Evolutionary conservation across 2,329 filamentous ascomycete species (phyloP).

Genomic region (Phoma sp.): DNA sequence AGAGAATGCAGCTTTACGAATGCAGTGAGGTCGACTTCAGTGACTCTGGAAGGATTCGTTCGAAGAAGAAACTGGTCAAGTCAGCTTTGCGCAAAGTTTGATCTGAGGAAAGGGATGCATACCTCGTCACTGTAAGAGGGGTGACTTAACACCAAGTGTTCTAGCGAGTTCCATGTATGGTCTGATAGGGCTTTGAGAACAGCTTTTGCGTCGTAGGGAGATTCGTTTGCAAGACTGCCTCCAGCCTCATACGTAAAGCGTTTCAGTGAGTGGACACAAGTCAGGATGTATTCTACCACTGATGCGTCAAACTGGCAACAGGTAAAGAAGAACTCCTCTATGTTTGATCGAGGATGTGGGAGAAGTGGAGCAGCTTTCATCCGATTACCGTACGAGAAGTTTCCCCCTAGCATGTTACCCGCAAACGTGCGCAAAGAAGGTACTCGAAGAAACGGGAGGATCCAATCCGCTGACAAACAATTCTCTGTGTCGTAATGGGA

Average conservation of each 20-base stretch:
- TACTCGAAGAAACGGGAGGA: neutral
- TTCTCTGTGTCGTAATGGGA: neutral
- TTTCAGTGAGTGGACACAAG: neutral
- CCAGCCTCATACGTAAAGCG: neutral
- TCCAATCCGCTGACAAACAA: neutral
- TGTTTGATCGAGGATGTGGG: neutral
- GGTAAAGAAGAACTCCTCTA: neutral
- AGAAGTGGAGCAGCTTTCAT: neutral
- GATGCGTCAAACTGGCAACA: neutral
- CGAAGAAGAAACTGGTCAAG: neutral
- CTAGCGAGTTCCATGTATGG: neutral
- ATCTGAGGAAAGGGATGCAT: neutral
- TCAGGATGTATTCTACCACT: neutral
- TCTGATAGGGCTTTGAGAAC: neutral
- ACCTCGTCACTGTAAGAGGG: neutral
- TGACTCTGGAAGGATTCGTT: neutral
- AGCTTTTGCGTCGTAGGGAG: neutral
- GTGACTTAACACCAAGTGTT: neutral
- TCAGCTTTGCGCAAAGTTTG: neutral
- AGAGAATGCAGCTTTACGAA: neutral
- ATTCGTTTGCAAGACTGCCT: neutral
- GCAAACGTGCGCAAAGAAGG: conserved; percentile 1
- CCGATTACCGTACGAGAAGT: neutral
- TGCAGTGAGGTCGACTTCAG: neutral
- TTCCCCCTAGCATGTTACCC: neutral